A percentile compares a stretch with the other conserved stretches of the same genome.
Evolutionary conservation across 164 flowering plant genomes (phyloP).

Genomic region (Houttuynia cordata): DNA sequence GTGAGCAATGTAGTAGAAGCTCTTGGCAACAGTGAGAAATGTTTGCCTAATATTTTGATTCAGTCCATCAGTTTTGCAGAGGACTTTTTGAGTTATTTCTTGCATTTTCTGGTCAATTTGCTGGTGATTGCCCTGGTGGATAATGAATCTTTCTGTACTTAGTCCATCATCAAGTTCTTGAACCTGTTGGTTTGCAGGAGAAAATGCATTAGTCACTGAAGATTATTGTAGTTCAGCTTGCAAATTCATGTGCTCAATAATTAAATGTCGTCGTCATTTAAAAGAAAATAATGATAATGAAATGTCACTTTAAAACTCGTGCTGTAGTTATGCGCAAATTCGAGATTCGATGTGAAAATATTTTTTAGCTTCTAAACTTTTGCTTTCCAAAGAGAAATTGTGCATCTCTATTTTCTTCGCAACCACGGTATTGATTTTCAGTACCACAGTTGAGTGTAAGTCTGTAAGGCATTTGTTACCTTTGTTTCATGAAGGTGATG

Average conservation of each 20-base stretch:
- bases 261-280: too few relatives aligned
- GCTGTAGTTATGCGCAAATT: too few relatives aligned
- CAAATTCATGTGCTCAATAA: too few relatives aligned
- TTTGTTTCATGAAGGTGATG: slow-evolving; percentile 10
- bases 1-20: slow-evolving; percentile 50
- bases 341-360: too few relatives aligned
- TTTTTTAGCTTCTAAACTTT: too few relatives aligned
- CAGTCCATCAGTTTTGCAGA: slow-evolving; percentile 25
- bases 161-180: not conserved
- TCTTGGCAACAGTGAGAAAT: slow-evolving; percentile 46
- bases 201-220: not conserved
- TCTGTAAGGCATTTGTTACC: slow-evolving; percentile 5
- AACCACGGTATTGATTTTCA: too few relatives aligned
- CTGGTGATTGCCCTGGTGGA: not conserved
- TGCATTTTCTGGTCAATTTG: slow-evolving; percentile 49
- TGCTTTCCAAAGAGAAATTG: too few relatives aligned
- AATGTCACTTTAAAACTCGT: too few relatives aligned
- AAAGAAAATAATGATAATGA: too few relatives aligned
- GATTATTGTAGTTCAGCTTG: not conserved
- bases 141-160: not conserved
- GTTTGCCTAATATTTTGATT: slow-evolving; percentile 30
- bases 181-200: not conserved
- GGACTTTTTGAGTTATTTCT: slow-evolving; percentile 44
- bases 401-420: too few relatives aligned
- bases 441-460: too few relatives aligned